These are phyloP conservation scores for Tulasnella sp. DNA, from an alignment of 768 basidiomycete genomes.

Conservation along the genomic window DNA sequence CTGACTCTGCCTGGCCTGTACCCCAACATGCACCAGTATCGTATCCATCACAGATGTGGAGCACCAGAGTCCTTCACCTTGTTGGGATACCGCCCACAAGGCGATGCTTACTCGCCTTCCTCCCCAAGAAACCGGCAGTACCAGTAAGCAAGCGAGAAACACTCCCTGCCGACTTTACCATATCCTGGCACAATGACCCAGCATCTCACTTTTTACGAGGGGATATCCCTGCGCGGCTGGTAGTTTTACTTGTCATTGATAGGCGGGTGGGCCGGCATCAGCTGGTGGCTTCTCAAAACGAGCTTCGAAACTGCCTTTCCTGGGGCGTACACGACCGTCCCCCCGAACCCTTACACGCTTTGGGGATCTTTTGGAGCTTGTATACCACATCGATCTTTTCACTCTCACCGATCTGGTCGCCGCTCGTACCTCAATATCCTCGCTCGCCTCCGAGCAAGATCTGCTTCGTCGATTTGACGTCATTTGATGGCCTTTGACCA, in stretches of 20 bases:
- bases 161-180: neutral
- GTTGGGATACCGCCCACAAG: neutral
- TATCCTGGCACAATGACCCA: neutral
- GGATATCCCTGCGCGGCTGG: neutral
- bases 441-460: neutral
- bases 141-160: neutral
- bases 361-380: slow-evolving; percentile 1
- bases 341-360: neutral
- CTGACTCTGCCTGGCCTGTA: neutral
- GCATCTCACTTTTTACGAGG: neutral
- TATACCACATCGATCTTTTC: neutral
- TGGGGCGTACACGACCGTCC: neutral
- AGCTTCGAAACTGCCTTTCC: slow-evolving; percentile 1
- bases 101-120: neutral
- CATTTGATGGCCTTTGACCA: neutral
- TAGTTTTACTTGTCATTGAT: neutral
- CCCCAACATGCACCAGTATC: neutral
- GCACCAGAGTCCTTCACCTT: neutral
- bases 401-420: slow-evolving; percentile 1
- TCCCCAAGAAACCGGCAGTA: neutral
- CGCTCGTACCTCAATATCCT: neutral
- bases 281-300: neutral
- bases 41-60: neutral
- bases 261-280: neutral
- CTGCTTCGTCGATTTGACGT: neutral